phyloP scores from a whole-genome alignment of 192 early-diverging fungal species.

The Dispira parvispora region DNA sequence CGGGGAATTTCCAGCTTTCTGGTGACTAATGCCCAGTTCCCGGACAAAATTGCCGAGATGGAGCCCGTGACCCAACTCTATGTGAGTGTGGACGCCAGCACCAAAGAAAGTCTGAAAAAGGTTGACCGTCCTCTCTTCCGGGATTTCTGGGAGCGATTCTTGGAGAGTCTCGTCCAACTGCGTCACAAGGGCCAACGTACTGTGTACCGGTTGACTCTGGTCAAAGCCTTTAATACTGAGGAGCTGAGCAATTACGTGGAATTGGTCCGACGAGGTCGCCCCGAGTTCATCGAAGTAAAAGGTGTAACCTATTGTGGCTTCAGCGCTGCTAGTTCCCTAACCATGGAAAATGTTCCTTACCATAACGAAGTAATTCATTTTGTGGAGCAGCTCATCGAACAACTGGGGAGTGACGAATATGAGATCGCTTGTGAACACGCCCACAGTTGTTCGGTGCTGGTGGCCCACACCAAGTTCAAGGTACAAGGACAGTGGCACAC shows the following conservation, averaged over 20 bases:
- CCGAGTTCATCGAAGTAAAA: slow-evolving; percentile 59
- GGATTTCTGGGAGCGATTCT: slow-evolving; percentile 63
- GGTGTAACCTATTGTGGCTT: slow-evolving; percentile 64
- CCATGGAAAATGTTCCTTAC: slow-evolving; percentile 57
- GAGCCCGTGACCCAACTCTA: slow-evolving; percentile 59
- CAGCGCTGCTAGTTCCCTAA: slow-evolving; percentile 40
- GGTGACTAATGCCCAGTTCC: slow-evolving; percentile 63
- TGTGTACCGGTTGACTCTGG: slow-evolving; percentile 54
- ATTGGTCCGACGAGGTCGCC: slow-evolving; percentile 39
- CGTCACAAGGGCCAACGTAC: slow-evolving; percentile 53
- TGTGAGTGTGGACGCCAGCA: slow-evolving; percentile 56
- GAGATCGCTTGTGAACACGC: slow-evolving; percentile 54
- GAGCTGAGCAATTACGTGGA: slow-evolving; percentile 48
- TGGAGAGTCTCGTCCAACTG: slow-evolving; percentile 40
- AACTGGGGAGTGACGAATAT: slow-evolving; percentile 39
- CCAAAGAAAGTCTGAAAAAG: slow-evolving; percentile 55
- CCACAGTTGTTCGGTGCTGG: slow-evolving; percentile 48
- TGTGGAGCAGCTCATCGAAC: slow-evolving; percentile 32
- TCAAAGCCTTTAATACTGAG: slow-evolving; percentile 53
- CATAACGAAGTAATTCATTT: slow-evolving; percentile 53
- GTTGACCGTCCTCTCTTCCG: slow-evolving; percentile 57
- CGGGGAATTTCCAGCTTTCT: slow-evolving; percentile 51
- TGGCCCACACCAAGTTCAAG: slow-evolving; percentile 46
- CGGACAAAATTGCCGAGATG: slow-evolving; percentile 38
- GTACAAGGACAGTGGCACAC: slow-evolving; percentile 50